Base-by-base conservation (phyloP, 331 rosid species). In the Erythrophleum ivorense region DNA sequence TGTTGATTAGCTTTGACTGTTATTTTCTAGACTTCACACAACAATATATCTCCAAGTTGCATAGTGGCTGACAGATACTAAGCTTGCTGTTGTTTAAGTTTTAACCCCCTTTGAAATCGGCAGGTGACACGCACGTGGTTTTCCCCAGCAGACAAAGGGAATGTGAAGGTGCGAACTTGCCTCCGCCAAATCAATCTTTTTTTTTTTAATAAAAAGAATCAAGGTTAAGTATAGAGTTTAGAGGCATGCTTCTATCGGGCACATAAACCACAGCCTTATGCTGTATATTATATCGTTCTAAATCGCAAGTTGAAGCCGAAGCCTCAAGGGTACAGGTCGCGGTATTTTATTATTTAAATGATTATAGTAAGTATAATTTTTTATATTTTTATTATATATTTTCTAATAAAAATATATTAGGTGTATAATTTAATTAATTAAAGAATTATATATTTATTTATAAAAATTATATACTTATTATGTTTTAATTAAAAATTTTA, bases 61-160 rank as follows among this genome's bases (percentile, higher is more conserved):
- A 72, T 31, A 40, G 12, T 13, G 40, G 66, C 66, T 29, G 38
- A 18, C 24, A 7, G 4, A 9, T 21, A 58, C 38, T 9, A 3
- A 12, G 85, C 87, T 82, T 77, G 80, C 41, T 78, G 75, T 71
- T 73, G 82, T 77, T 78, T 54, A 74, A 45, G 14, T 15, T 33
- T 68, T 29, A 66, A 24, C 7, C 14, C 46, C 82, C 86, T 71
- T 84, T 82, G 79, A 34, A 64, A 87, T 84, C 71, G 90, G 84
- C 95, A 91, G 81, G 97, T 90, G 95, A 90, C 81, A 55, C 88
- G 85, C 97, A 92, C 97, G 98, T 92, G 97, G 72, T 81, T 76
- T 74, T 11, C 76, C 87, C 85, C 29, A 24, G 7, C 75, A 88
- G 95, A 90, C 97, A 91, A 91, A 90, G 87, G 88, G 98, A 95